Evolutionary conservation across 805 yeast species (phyloP), one percentile per base, ranked within the genome.

Genomic region (Millerago galiae): DNA sequence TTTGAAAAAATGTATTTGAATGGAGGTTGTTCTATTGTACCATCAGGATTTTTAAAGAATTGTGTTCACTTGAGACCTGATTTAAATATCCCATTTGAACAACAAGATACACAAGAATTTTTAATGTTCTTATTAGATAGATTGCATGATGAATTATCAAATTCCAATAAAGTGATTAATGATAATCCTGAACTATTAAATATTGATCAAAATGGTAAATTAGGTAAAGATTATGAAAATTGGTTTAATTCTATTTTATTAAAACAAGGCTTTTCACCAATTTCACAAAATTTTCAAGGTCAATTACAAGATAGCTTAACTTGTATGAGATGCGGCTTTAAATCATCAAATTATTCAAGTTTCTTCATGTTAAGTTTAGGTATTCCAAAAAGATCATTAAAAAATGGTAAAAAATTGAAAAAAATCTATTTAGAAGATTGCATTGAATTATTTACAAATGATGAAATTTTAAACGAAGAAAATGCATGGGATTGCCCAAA

Each of bases 401-500:
- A 21, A 21, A 21, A 55, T 16, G 54, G 62, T 4, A 63, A 63
- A 37, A 62, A 62, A 21, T 50, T 56, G 18, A 53, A 53, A 38
- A 61, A 63, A 12, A 29, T 37, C 12, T 21, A 25, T 39, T 59
- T 84, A 42, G 77, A 81, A 36, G 87, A 83, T 43, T 77, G 89
- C 50, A 72, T 84, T 34, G 62, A 68, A 27, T 68, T 79, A 55
- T 83, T 76, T 54, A 75, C 84, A 0, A 67, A 71, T 41, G 80
- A 78, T 45, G 95, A 84, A 58, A 68, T 79, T 4, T 61, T 84
- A 40, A 68, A 71, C 8, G 83, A 87, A 21, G 90, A 81, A 7
- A 83, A 84, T 61, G 86, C 93, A 1, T 84, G 95, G 95, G 75
- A 81, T 49, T 84, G 95, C 65, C 90, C 93, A 8, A 75, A 77